Conservation (phyloP, 257 asterid genomes). For the Eustoma russellianum region DNA sequence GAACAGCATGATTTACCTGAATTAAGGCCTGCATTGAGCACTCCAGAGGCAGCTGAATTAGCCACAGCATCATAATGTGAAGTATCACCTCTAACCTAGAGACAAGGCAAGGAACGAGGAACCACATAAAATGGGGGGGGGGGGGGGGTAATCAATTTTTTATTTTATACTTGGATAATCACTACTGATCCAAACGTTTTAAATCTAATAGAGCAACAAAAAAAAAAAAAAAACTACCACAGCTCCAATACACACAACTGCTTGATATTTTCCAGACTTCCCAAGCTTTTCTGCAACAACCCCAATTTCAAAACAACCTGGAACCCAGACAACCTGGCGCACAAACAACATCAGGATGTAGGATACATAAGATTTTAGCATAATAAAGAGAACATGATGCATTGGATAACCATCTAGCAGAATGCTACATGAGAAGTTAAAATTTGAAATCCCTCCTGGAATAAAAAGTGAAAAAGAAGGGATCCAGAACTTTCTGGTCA, state of each 20-base stretch:
- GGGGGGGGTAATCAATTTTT: not conserved
- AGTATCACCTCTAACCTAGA: conserved; percentile 85
- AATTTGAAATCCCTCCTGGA: too few relatives aligned
- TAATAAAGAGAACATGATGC: too few relatives aligned
- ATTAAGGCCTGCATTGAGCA: conserved; percentile 74
- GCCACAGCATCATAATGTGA: conserved; percentile 95
- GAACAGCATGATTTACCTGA: conserved; percentile 35
- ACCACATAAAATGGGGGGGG: conserved; percentile 2
- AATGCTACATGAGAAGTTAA: too few relatives aligned
- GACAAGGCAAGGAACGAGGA: conserved; percentile 15
- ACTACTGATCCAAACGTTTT: too few relatives aligned
- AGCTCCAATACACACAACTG: conserved; percentile 85
- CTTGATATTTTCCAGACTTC: conserved; percentile 64
- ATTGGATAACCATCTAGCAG: too few relatives aligned
- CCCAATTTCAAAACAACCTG: conserved; percentile 89
- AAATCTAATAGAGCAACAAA: not conserved
- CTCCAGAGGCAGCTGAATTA: conserved; percentile 93
- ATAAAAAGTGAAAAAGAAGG: too few relatives aligned
- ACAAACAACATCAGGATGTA: conserved; percentile 4
- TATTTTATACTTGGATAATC: too few relatives aligned
- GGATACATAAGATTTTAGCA: not conserved
- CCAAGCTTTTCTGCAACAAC: conserved; percentile 80
- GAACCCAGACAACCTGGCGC: conserved; percentile 87
- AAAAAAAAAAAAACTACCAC: conserved; percentile 80
- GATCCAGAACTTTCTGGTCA: too few relatives aligned